Base-by-base conservation (phyloP, 768 basidiomycete genomes). In the Obba rivulosa region DNA sequence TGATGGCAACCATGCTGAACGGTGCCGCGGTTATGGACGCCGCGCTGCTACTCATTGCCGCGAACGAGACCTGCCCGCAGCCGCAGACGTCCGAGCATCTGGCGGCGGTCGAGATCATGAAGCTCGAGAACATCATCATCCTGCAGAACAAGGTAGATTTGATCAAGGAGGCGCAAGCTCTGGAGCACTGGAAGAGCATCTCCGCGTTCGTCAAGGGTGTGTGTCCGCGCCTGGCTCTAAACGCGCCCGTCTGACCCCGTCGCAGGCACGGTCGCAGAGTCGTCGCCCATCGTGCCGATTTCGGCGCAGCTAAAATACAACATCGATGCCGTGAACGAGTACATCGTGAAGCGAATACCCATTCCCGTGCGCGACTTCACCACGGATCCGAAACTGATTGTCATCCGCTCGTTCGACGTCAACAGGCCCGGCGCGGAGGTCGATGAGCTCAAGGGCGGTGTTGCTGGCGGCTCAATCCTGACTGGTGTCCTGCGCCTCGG, bases 1-100 rank as follows among this genome's bases (percentile, higher is more conserved):
- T 99, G 68, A 99, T 99, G 96, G 96, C 96, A 43, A 99, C 95
- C 55, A 99, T 99, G 96, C 76, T 99, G 58, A 98, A 98, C 78
- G 96, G 95, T 68, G 96, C 96, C 36, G 96, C 96, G 9, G 95
- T 98, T 75, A 99, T 98, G 96, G 94, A 98, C 69, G 96, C 94
- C 46, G 96, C 96, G 4, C 74, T 98, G 0, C 78, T 99, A 1
- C 84, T 99, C 46, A 82, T 99, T 50, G 96, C 96, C 18, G 96
- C 90, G 23, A 99, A 99, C 70, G 96, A 99, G 76, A 91, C 92
- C 2, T 98, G 96, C 67, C 96, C 95, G 1, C 96, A 99, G 63
- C 96, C 96, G 1, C 96, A 99, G 69, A 99, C 96, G 18, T 93
- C 91, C 9, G 96, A 98, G 69, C 96, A 99, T 77, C 73, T 99